Base-by-base conservation (phyloP, 192 early-diverging fungal genomes). In the Bifiguratus adelaidae region DNA sequence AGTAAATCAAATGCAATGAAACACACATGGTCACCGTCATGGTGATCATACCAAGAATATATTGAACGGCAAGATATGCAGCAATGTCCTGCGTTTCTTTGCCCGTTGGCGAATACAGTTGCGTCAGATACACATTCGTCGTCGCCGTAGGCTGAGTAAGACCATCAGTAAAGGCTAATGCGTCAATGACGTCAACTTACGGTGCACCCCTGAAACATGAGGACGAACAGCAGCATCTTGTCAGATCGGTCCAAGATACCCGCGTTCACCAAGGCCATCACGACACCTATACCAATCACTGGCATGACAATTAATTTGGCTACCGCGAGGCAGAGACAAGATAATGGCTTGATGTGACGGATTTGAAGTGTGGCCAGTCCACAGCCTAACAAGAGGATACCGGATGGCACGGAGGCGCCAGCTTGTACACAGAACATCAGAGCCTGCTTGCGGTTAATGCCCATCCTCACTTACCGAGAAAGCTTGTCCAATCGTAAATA, bases 151-250 rank as follows among this genome's bases (percentile, higher is more conserved):
- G 37, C n/a, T n/a, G n/a, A n/a, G n/a, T n/a, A n/a, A n/a, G n/a
- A n/a, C n/a, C n/a, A n/a, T n/a, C n/a, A n/a, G n/a, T n/a, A n/a
- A n/a, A n/a, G n/a, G n/a, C n/a, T n/a, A n/a, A n/a, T n/a, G n/a
- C n/a, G n/a, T n/a, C n/a, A n/a, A n/a, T n/a, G n/a, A n/a, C n/a
- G n/a, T n/a, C n/a, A n/a, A n/a, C n/a, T n/a, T n/a, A n/a, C n/a
- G n/a, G 22, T 40, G 37, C 16, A 15, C 16, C 16, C 16, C 37
- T 40, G 37, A 21, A 40, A 40, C 37, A 40, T 40, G n/a, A 40
- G 16, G 37, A 40, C 37, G n/a, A 40, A 40, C 37, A 20, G 37
- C 37, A 40, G 12, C 37, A 40, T 40, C n/a, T 40, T 40, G 37
- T 40, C 37, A 4, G 37, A 15, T 4, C 16, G 37, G 12, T 40